phyloP scores from a whole-genome alignment of 805 yeast genomes.

The Candida tammaniensis region DNA sequence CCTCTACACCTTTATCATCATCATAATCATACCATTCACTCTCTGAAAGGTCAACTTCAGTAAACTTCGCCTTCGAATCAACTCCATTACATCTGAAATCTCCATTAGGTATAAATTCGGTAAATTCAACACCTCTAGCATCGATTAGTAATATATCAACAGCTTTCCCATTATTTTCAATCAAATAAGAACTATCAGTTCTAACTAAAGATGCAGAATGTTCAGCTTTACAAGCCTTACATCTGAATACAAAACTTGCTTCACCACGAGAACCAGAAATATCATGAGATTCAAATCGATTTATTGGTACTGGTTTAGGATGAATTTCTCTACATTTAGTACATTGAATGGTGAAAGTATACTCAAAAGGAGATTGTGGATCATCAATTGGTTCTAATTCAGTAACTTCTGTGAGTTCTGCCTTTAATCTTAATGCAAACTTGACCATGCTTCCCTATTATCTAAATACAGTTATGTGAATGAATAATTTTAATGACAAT shows the following conservation, averaged over 20 bases:
- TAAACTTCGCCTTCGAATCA: constrained; percentile 50
- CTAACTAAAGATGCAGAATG: constrained; percentile 34
- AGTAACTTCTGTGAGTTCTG: constrained; percentile 54
- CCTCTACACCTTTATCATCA: constrained; percentile 77
- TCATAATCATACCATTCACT: constrained; percentile 96
- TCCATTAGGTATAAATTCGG: constrained; percentile 67
- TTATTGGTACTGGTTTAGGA: constrained; percentile 65
- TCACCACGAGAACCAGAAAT: constrained; percentile 74
- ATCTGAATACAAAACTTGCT: constrained; percentile 77
- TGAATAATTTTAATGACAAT: too few species aligned
- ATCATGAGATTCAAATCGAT: constrained; percentile 62
- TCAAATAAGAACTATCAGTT: constrained; percentile 28
- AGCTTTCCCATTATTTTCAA: constrained; percentile 42
- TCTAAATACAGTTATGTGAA: background rate
- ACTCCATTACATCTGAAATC: constrained; percentile 54
- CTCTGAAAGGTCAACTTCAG: constrained; percentile 68
- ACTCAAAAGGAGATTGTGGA: constrained; percentile 62
- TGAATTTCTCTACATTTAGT: constrained; percentile 77
- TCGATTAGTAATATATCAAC: constrained; percentile 66
- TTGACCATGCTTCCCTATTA: constrained; percentile 40
- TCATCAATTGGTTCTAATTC: constrained; percentile 61
- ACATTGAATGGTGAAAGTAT: constrained; percentile 71
- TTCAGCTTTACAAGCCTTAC: constrained; percentile 58
- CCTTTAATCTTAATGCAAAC: constrained; percentile 36
- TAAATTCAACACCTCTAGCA: constrained; percentile 78